Evolutionary conservation across 1,139 yeast genomes (phyloP).

Genomic region (Yamadazyma sp.): DNA sequence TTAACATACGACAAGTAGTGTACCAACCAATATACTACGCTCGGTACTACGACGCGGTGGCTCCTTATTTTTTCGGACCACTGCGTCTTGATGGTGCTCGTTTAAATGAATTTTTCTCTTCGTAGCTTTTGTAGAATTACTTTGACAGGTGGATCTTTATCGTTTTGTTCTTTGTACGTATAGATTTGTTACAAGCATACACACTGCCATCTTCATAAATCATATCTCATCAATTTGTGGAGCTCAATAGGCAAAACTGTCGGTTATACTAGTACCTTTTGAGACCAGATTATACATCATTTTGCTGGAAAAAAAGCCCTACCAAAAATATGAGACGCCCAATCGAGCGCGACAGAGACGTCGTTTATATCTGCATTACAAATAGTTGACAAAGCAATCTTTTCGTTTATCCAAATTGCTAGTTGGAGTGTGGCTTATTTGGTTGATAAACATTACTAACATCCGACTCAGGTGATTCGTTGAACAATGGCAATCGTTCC

Average conservation of each 20-base stretch:
- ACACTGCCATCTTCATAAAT: background rate
- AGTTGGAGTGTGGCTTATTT: background rate
- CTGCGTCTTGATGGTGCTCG: background rate
- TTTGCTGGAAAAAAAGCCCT: background rate
- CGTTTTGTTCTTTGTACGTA: background rate
- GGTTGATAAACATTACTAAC: background rate
- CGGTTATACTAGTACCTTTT: background rate
- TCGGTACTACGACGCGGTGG: too few relatives aligned
- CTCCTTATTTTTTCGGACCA: too few relatives aligned
- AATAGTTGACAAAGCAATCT: background rate
- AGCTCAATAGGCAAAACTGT: background rate
- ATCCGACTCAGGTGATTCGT: background rate
- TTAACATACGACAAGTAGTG: too few relatives aligned
- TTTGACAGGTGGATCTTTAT: background rate
- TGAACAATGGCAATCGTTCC: conserved; percentile 25
- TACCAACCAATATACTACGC: too few relatives aligned
- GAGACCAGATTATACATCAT: background rate
- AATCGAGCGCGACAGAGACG: conserved; percentile 1
- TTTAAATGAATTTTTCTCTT: background rate
- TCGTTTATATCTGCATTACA: background rate
- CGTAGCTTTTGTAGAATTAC: background rate
- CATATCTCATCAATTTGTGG: too few relatives aligned
- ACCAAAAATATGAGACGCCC: background rate
- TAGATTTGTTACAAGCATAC: background rate
- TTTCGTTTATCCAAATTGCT: background rate